These are phyloP conservation scores for Eutrema salsugineum DNA, from an alignment of 441 rosid species.

Conservation along the genomic window DNA sequence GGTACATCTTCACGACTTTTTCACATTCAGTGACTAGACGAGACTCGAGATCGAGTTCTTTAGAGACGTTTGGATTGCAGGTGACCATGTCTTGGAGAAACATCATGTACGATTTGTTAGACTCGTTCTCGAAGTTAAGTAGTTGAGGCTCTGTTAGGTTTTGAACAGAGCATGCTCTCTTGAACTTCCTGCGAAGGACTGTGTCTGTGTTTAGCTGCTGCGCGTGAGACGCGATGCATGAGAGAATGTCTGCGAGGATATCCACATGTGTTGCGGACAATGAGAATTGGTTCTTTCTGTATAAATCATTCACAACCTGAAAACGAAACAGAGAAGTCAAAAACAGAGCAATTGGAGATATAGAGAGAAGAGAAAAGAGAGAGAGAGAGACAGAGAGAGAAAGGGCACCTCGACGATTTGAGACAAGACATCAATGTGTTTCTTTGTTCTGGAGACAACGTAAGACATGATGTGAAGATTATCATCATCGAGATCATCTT, in stretches of 20 bases:
- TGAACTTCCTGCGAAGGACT: conserved; percentile 59
- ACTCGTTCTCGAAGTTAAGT: conserved; percentile 84
- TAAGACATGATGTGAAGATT: conserved; percentile 74
- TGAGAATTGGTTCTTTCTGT: conserved; percentile 41
- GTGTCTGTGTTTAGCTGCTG: conserved; percentile 53
- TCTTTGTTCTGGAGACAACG: conserved; percentile 82
- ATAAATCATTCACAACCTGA: conserved; percentile 70
- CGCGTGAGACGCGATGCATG: conserved; percentile 72
- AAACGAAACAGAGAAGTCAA: conserved; percentile 15
- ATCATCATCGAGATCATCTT: conserved; percentile 75
- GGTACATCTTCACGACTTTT: conserved; percentile 60
- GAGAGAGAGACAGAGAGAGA: not conserved
- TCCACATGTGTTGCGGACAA: conserved; percentile 46
- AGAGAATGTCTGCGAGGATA: conserved; percentile 52
- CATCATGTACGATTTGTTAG: conserved; percentile 63
- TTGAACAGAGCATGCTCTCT: conserved; percentile 60
- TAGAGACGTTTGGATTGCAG: conserved; percentile 39
- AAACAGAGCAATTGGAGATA: conserved; percentile 1
- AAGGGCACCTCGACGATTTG: conserved; percentile 72
- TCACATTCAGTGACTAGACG: conserved; percentile 57
- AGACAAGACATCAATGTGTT: conserved; percentile 78
- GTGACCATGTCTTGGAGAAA: conserved; percentile 54
- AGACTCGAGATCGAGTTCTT: conserved; percentile 58
- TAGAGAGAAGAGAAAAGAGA: not conserved
- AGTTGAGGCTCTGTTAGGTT: conserved; percentile 78